phyloP scores from a whole-genome alignment of 768 basidiomycete species.

The Agrocybe pediades region DNA sequence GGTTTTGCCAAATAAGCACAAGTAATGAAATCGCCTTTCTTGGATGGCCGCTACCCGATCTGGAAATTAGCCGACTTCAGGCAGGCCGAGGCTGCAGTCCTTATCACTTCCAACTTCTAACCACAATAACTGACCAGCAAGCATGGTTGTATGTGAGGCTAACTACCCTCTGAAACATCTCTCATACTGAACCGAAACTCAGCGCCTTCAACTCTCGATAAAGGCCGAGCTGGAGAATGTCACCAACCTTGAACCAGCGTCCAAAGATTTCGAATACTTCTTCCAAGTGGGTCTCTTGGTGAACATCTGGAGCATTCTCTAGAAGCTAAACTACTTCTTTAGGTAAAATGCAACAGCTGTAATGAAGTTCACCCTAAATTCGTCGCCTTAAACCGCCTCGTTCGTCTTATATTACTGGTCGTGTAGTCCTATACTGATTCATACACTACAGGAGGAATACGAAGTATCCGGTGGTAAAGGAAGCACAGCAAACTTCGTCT shows the following conservation, averaged over 20 bases:
- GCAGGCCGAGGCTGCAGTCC: no score
- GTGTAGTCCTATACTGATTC: neutral
- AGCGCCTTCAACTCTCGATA: conserved; percentile 68
- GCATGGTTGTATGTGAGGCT: conserved; percentile 53
- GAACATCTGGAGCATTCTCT: conserved; percentile 6
- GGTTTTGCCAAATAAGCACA: conserved; percentile 13
- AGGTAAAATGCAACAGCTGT: conserved; percentile 82
- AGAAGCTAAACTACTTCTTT: neutral
- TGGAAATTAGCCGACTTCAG: neutral
- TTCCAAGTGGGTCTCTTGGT: conserved; percentile 58
- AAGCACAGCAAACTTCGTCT: conserved; percentile 76
- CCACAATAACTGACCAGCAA: conserved; percentile 5
- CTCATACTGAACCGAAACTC: conserved; percentile 13
- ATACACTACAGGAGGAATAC: conserved; percentile 55
- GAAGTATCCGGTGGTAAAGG: conserved; percentile 70
- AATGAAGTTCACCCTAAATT: conserved; percentile 74
- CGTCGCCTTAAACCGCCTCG: conserved; percentile 71
- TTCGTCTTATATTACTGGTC: conserved; percentile 24
- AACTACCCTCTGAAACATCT: neutral
- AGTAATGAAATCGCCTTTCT: conserved; percentile 14
- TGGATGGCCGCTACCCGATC: conserved; percentile 6
- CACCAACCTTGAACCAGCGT: conserved; percentile 65
- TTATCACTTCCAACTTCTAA: neutral
- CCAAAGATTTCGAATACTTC: conserved; percentile 75
- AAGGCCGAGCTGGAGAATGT: conserved; percentile 83